Conservation (phyloP, 148 eudicot genomes). For the Polygonum aviculare region DNA sequence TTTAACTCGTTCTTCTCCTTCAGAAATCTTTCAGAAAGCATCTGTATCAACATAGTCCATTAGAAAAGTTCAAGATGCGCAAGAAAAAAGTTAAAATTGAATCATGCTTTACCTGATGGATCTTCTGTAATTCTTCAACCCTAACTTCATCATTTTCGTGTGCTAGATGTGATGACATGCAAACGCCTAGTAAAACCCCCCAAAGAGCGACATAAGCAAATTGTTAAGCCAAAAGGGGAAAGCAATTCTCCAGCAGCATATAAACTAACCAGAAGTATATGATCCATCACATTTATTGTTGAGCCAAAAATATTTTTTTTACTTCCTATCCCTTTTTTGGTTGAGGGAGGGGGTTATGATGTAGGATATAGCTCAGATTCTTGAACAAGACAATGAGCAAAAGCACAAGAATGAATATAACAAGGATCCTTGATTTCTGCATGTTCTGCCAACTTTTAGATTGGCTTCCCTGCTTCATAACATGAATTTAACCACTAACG, state of each 20-base stretch:
- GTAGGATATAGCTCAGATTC: neutral
- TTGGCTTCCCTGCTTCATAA: neutral
- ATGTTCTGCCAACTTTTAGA: neutral
- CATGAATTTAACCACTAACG: neutral
- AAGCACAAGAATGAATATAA: neutral
- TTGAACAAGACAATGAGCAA: neutral
- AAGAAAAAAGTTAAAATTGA: neutral
- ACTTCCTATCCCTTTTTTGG: neutral
- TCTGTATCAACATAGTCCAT: constrained; percentile 24
- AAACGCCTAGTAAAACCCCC: constrained; percentile 44
- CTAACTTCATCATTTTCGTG: constrained; percentile 26
- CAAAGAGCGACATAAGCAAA: neutral
- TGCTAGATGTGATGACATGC: constrained; percentile 56
- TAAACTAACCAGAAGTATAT: neutral
- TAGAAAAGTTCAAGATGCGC: neutral
- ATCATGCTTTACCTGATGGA: constrained; percentile 53
- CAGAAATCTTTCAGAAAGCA: constrained; percentile 45
- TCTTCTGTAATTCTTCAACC: constrained; percentile 53
- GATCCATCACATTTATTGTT: neutral
- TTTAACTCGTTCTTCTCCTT: constrained; percentile 47
- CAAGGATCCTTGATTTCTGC: neutral
- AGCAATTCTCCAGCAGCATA: neutral
- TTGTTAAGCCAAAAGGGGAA: neutral
- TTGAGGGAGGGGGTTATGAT: neutral
- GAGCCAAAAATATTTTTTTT: neutral